These are phyloP conservation scores for Cyclanthera cordifolia DNA, from an alignment of 306 rosid genomes.

Conservation along the genomic window DNA sequence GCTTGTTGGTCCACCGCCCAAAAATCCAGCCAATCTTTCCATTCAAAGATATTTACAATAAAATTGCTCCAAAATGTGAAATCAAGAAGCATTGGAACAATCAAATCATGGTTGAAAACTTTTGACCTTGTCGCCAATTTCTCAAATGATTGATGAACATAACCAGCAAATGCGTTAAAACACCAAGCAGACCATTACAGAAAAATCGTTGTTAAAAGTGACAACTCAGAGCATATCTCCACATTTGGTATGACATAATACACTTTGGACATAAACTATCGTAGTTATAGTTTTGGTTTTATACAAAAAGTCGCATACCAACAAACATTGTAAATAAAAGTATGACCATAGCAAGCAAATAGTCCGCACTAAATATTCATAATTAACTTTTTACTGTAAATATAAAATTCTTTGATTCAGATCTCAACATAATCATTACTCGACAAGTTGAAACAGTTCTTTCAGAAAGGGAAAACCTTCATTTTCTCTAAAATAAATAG, in stretches of 20 bases:
- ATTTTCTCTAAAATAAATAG: not conserved
- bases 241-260: too few relatives aligned
- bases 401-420: not conserved
- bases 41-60: not conserved
- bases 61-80: not conserved
- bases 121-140: not conserved
- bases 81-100: not conserved
- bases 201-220: not conserved
- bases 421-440: not conserved
- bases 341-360: not conserved
- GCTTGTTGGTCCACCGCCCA: not conserved
- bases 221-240: too few relatives aligned
- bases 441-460: not conserved
- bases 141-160: not conserved
- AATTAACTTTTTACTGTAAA: not conserved
- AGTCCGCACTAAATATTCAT: not conserved
- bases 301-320: too few relatives aligned
- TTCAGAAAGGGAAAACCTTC: not conserved
- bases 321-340: not conserved
- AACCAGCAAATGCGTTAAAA: constrained; percentile 3
- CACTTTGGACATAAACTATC: too few relatives aligned
- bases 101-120: not conserved
- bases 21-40: not conserved
- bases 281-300: too few relatives aligned
- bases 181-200: not conserved